These are phyloP conservation scores for Stylonectria norvegica DNA, from an alignment of 2,329 filamentous ascomycete species.

Conservation along the genomic window DNA sequence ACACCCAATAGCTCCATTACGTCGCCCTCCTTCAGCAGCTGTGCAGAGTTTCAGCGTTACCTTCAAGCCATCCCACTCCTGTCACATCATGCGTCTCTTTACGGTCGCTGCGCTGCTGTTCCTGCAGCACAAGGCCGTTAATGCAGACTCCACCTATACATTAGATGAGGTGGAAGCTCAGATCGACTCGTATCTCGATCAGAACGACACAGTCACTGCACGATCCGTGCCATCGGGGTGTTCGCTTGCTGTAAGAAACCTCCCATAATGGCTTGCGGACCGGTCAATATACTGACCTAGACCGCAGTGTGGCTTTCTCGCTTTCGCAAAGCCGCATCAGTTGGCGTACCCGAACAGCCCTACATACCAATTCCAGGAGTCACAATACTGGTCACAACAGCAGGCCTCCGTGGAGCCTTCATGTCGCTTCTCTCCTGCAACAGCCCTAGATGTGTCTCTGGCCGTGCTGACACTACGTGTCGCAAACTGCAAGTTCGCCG, in stretches of 20 bases:
- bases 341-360: constrained; percentile 16
- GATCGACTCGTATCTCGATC: constrained; percentile 10
- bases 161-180: constrained; percentile 12
- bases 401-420: constrained; percentile 14
- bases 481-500: constrained; percentile 29
- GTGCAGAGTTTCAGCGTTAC: no score
- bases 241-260: constrained; percentile 6
- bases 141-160: constrained; percentile 1
- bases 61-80: no score
- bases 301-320: constrained; percentile 20
- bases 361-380: constrained; percentile 17
- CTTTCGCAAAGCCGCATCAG: constrained; percentile 8
- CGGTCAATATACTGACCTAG: constrained; percentile 1
- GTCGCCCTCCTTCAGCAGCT: not conserved
- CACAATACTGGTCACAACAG: constrained; percentile 24
- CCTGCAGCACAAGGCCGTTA: not conserved
- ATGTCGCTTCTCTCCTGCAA: constrained; percentile 25
- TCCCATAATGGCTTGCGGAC: constrained; percentile 1
- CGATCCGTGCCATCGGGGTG: constrained; percentile 3
- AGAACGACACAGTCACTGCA: constrained; percentile 1
- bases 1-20: not conserved
- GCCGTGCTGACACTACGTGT: constrained; percentile 23
- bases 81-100: constrained; percentile 5
- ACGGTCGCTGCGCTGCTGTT: constrained; percentile 3
- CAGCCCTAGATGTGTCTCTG: constrained; percentile 26